Percentiles rank a stretch among this genome's conserved stretches.
Conservation (phyloP, 768 basidiomycete genomes). For the Sporobolomyces roseus region DNA sequence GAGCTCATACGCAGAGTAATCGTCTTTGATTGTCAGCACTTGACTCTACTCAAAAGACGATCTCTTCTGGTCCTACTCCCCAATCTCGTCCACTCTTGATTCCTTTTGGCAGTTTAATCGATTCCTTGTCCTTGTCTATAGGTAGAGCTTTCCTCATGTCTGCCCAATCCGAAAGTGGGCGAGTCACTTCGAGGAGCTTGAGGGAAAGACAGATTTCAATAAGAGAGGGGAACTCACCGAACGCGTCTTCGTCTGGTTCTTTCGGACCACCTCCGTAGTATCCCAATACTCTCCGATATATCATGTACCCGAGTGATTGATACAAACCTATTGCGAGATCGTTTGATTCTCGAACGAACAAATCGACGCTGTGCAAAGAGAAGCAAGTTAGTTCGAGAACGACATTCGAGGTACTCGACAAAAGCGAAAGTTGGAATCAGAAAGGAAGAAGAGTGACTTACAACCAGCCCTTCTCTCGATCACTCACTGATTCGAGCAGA, state of each 20-base stretch:
- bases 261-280: constrained; percentile 84
- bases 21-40: too few relatives aligned
- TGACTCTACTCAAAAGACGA: constrained; percentile 28
- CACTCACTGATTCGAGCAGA: constrained; percentile 78
- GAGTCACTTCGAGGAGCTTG: neutral
- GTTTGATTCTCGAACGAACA: constrained; percentile 68
- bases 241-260: constrained; percentile 82
- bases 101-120: constrained; percentile 24
- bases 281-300: constrained; percentile 82
- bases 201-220: constrained; percentile 59
- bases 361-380: constrained; percentile 75
- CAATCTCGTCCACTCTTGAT: constrained; percentile 23
- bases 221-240: constrained; percentile 59
- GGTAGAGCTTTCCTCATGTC: constrained; percentile 55
- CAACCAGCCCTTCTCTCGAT: constrained; percentile 62
- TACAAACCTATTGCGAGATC: constrained; percentile 76
- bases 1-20: too few relatives aligned
- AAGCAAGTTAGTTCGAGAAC: neutral
- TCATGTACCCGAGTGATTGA: constrained; percentile 85
- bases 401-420: too few relatives aligned
- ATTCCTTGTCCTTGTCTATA: constrained; percentile 47
- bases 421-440: too few relatives aligned
- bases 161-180: constrained; percentile 26
- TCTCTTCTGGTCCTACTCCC: constrained; percentile 30
- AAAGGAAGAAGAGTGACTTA: constrained; percentile 18